Percentiles rank a stretch among this genome's conserved stretches.
Conservation (phyloP, 2,329 filamentous ascomycete species). For the Ceratocystis variospora region DNA sequence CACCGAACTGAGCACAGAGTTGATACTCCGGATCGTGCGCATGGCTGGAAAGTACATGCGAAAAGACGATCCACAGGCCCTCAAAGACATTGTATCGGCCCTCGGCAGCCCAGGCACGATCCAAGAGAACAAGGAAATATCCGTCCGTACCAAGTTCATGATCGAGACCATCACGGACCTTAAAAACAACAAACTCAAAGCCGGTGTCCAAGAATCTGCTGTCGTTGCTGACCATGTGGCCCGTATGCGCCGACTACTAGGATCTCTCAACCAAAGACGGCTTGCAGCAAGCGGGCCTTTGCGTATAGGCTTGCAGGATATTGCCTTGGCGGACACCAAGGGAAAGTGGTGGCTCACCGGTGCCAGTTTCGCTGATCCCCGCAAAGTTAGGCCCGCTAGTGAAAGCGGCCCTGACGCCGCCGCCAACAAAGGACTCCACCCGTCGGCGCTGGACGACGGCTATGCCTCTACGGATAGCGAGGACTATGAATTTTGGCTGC, state of each 20-base stretch:
- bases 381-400: conserved; percentile 19
- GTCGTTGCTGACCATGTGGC: conserved; percentile 69
- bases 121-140: conserved; percentile 54
- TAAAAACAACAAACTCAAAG: conserved; percentile 85
- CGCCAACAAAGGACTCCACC: neutral
- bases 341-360: conserved; percentile 99
- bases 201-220: conserved; percentile 53
- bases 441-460: conserved; percentile 14
- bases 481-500: conserved; percentile 37
- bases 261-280: conserved; percentile 52
- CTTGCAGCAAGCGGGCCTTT: conserved; percentile 69
- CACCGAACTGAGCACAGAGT: conserved; percentile 74
- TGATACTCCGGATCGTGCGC: conserved; percentile 72
- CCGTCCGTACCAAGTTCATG: conserved; percentile 91
- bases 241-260: conserved; percentile 78
- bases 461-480: conserved; percentile 30
- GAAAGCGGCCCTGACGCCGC: neutral
- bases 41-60: conserved; percentile 70
- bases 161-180: conserved; percentile 89
- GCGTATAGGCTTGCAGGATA: conserved; percentile 66
- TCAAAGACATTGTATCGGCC: conserved; percentile 77
- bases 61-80: conserved; percentile 71
- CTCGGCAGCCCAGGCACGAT: conserved; percentile 57
- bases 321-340: conserved; percentile 67
- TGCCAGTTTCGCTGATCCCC: conserved; percentile 57